phyloP scores from a whole-genome alignment of 176 grass and related monocot genomes.

The Triticum monococcum region DNA sequence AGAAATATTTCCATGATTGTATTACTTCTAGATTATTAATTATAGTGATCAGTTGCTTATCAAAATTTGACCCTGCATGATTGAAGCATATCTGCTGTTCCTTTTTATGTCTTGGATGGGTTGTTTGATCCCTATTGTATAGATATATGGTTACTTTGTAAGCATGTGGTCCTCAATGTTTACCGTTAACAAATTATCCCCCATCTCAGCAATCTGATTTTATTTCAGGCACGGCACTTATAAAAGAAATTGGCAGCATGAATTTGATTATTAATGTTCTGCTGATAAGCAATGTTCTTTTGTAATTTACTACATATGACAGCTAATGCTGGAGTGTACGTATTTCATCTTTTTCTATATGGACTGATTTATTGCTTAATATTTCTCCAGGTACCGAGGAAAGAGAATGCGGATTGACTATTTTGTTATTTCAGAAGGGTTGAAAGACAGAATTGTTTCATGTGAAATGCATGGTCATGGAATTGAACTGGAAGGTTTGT shows the following conservation, averaged over 20 bases:
- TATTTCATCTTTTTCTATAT: background rate
- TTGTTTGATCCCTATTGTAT: background rate
- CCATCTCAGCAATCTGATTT: constrained; percentile 7
- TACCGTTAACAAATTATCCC: background rate
- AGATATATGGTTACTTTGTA: constrained; percentile 3
- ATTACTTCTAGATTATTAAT: background rate
- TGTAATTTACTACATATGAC: background rate
- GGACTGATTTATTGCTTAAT: constrained; percentile 22
- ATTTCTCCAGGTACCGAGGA: constrained; percentile 67
- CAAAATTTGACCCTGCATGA: background rate
- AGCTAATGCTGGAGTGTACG: background rate
- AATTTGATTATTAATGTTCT: constrained; percentile 15
- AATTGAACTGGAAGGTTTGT: constrained; percentile 92
- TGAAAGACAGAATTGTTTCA: constrained; percentile 67
- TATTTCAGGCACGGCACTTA: constrained; percentile 13
- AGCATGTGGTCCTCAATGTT: constrained; percentile 6
- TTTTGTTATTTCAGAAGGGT: constrained; percentile 69
- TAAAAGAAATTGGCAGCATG: background rate
- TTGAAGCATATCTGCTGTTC: constrained; percentile 10
- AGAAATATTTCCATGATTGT: constrained; percentile 28
- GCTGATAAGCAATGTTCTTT: constrained; percentile 18
- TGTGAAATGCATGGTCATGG: constrained; percentile 89
- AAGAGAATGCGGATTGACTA: constrained; percentile 98
- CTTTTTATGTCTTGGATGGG: constrained; percentile 9
- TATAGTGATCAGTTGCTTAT: background rate